phyloP scores from a whole-genome alignment of 345 rosid species.

The Hypericum androsaemum region DNA sequence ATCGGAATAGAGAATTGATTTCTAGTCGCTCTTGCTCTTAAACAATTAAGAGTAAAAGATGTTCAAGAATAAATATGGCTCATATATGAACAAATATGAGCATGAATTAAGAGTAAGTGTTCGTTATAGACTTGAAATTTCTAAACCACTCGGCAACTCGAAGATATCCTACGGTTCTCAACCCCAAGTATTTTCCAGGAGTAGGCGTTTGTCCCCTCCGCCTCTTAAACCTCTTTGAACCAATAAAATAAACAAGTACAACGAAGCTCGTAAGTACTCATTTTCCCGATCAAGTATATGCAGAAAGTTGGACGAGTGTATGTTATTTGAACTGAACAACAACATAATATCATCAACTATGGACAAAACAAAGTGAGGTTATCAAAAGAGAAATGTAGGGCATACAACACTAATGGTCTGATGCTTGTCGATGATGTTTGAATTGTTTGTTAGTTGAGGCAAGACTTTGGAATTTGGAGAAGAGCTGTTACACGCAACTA shows the following conservation, averaged over 20 bases:
- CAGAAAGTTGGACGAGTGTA: background rate
- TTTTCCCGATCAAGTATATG: background rate
- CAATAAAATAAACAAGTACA: constrained; percentile 2
- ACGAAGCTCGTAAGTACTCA: background rate
- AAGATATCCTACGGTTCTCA: constrained; percentile 24
- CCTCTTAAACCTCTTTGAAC: constrained; percentile 55
- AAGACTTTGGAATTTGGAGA: constrained; percentile 53
- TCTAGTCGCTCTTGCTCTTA: too few relatives aligned
- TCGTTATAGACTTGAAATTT: too few relatives aligned
- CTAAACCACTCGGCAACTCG: too few relatives aligned
- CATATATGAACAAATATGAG: too few relatives aligned
- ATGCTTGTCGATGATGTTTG: constrained; percentile 42
- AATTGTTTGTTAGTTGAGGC: constrained; percentile 56
- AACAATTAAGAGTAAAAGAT: too few relatives aligned
- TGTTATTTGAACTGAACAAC: background rate
- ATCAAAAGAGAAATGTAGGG: constrained; percentile 65
- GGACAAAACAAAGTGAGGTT: constrained; percentile 16
- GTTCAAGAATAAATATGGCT: too few relatives aligned
- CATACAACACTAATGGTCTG: constrained; percentile 82
- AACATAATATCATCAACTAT: constrained; percentile 8
- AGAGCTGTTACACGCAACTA: constrained; percentile 93
- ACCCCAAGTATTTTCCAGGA: constrained; percentile 86
- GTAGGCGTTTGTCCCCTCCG: constrained; percentile 87
- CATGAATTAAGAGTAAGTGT: too few relatives aligned
- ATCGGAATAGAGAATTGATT: too few relatives aligned